A percentile compares a stretch with the other conserved stretches of the same genome.
Evolutionary conservation across 768 basidiomycete genomes (phyloP).

Genomic region (Phanerochaete carnosa): DNA sequence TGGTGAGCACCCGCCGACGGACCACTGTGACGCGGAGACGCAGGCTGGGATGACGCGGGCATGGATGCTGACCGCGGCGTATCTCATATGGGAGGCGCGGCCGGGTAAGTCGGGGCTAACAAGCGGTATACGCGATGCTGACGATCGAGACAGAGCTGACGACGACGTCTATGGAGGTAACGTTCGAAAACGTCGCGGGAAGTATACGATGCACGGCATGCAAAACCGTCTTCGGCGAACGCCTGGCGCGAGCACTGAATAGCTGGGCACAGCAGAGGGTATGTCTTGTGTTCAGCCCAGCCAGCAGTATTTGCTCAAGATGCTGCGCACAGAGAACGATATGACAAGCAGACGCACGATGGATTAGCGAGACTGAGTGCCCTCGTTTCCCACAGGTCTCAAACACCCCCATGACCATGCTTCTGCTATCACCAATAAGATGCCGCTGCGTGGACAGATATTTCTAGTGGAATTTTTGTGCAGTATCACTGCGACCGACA

Average conservation of each 20-base stretch:
- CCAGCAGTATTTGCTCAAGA: neutral
- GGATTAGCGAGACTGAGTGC: no score
- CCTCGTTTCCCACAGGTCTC: no score
- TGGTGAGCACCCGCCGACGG: conserved; percentile 65
- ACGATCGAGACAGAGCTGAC: conserved; percentile 52
- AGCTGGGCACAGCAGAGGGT: conserved; percentile 58
- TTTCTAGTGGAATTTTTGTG: no score
- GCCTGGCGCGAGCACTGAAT: conserved; percentile 61
- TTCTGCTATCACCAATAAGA: no score
- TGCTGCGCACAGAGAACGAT: conserved; percentile 49
- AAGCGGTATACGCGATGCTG: neutral
- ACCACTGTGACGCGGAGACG: conserved; percentile 62
- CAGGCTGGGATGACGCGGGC: conserved; percentile 77
- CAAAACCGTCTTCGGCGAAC: conserved; percentile 53
- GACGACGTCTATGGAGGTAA: conserved; percentile 65
- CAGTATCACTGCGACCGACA: no score
- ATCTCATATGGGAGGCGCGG: neutral
- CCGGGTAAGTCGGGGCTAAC: conserved; percentile 17
- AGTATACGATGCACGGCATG: conserved; percentile 73
- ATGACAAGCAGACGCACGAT: conserved; percentile 25
- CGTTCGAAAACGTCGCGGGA: conserved; percentile 63
- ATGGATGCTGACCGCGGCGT: conserved; percentile 36
- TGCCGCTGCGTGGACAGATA: no score
- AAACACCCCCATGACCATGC: no score
- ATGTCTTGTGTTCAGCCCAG: conserved; percentile 53